phyloP scores from a whole-genome alignment of 805 yeast genomes.

The Zygoascus ofunaensis region DNA sequence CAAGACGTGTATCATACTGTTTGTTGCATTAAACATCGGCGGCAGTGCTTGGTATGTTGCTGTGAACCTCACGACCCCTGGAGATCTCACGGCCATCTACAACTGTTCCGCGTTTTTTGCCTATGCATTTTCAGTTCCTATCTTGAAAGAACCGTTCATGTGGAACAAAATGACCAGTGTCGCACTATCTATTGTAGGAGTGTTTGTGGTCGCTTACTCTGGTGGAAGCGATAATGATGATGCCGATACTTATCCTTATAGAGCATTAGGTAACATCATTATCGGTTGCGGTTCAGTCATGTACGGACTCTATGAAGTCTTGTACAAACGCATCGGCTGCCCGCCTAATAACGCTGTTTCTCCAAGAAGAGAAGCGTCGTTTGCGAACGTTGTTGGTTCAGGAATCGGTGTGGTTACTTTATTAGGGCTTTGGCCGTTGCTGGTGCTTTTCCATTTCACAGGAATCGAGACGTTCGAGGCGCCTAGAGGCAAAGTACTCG shows the following conservation, averaged over 20 bases:
- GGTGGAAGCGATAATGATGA: conserved; percentile 12
- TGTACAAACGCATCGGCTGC: conserved; percentile 67
- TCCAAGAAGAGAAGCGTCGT: conserved; percentile 64
- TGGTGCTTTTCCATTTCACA: conserved; percentile 41
- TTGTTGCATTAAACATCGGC: conserved; percentile 58
- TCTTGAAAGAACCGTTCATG: conserved; percentile 57
- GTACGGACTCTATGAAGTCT: conserved; percentile 76
- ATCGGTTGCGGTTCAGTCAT: conserved; percentile 66
- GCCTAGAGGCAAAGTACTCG: conserved; percentile 38
- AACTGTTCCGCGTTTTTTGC: conserved; percentile 88
- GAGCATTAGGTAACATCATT: conserved; percentile 60
- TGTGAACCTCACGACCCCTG: conserved; percentile 68
- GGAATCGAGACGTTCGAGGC: conserved; percentile 52
- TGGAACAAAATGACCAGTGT: conserved; percentile 61
- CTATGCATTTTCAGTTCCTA: conserved; percentile 69
- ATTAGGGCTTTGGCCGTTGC: conserved; percentile 38
- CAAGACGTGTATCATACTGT: conserved; percentile 36
- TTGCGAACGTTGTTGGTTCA: conserved; percentile 69
- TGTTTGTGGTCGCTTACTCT: conserved; percentile 66
- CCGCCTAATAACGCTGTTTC: conserved; percentile 54
- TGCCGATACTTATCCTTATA: conserved; percentile 39
- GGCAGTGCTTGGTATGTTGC: conserved; percentile 84
- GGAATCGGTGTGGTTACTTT: conserved; percentile 53
- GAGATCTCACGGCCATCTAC: conserved; percentile 84
- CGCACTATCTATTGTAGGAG: conserved; percentile 62